Base-by-base conservation (phyloP, 345 rosid species). In the Populus ilicifolia region DNA sequence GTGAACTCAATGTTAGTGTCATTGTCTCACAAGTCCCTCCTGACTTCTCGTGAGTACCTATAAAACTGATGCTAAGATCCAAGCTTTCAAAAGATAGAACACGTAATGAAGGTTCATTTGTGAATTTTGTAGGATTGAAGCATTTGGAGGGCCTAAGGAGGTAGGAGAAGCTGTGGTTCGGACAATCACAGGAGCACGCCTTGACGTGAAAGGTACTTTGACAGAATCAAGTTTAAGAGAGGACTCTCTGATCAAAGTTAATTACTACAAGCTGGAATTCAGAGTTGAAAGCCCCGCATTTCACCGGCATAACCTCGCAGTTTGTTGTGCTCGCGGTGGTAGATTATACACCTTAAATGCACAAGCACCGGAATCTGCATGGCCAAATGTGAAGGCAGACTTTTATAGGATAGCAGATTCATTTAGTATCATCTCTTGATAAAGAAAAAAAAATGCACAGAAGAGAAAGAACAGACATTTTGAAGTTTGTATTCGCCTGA, bases 1-100 rank as follows among this genome's bases (percentile, higher is more conserved):
- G 98, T 0, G 97, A 96, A 92, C 94, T 91, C 77, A 96, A 96
- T 18, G 94, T 96, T 30, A 92, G 98, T 71, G 94, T 92, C 78
- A 89, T 96, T 21, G 97, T 89, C 74, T 93, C 99, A 10, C 87
- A 88, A 6, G 93, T 92, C 72, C 87, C 94, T 21, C 88, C 78
- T 0, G 87, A 87, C 78, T 92, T 95, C 91, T 88, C 91, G 99
- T 93, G 80, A 90, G 98, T 84, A 27, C n/a, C 59, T 52, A 2
- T 23, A 52, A 1, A 52, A 52, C n/a, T 20, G n/a, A 52, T 52
- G 23, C 4, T 7, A 52, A 52, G n/a, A 20, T 52, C 59, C 59
- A 20, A 52, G 23, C 59, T 52, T 54, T 54, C 12, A 21, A 54
- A 3, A 43, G 11, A 43, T 43, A 11, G 14, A 43, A 11, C 12